Conservation (phyloP, 75 land plant species). For the Selaginella moellendorffii region DNA sequence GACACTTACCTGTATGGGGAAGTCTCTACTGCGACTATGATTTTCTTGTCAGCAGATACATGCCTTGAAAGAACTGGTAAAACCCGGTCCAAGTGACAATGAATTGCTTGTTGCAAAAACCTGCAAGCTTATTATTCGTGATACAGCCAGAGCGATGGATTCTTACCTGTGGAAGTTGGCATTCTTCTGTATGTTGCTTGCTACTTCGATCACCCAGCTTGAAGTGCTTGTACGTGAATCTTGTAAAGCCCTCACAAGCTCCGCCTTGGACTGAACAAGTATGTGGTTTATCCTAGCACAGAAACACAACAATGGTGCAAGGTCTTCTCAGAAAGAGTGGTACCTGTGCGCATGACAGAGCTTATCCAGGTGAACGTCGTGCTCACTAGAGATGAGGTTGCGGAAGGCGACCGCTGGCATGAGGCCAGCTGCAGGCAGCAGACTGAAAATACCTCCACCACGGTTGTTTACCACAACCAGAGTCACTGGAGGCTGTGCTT, state of each 20-base stretch:
- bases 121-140: too few species aligned
- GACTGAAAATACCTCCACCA: conserved; percentile 96
- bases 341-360: conserved; percentile 89
- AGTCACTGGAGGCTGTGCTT: conserved; percentile 55
- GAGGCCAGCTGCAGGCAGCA: conserved; percentile 63
- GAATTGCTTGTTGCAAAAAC: conserved; percentile 31
- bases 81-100: conserved; percentile 38
- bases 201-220: conserved; percentile 72
- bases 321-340: too few species aligned
- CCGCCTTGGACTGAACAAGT: conserved; percentile 45
- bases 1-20: conserved; percentile 31
- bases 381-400: conserved; percentile 62
- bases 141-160: too few species aligned
- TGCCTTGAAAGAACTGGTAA: conserved; percentile 23
- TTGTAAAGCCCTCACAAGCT: conserved; percentile 44
- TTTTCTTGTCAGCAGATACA: conserved; percentile 3
- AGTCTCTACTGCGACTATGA: conserved; percentile 29
- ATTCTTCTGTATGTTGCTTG: conserved; percentile 62
- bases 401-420: conserved; percentile 32
- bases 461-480: conserved; percentile 79
- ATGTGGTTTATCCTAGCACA: conserved; percentile 66
- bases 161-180: conserved; percentile 52
- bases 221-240: conserved; percentile 23
- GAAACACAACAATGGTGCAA: too few species aligned
- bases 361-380: conserved; percentile 39